phyloP scores from a whole-genome alignment of 441 rosid genomes.

The Populus hybrid region DNA sequence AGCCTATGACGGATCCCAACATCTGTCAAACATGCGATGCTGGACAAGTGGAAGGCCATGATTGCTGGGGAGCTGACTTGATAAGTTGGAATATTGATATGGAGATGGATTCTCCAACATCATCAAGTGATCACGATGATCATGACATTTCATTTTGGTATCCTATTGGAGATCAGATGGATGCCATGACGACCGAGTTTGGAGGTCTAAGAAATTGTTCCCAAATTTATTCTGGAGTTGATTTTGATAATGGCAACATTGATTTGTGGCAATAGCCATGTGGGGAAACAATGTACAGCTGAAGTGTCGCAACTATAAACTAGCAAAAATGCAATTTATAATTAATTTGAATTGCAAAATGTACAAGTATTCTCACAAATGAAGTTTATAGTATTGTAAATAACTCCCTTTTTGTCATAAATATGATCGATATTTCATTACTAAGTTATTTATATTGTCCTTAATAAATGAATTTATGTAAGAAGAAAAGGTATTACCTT shows the following conservation, averaged over 20 bases:
- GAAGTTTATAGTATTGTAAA: too few species aligned
- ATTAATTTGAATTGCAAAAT: too few species aligned
- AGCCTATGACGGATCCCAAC: not conserved
- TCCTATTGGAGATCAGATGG: not conserved
- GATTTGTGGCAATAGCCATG: not conserved
- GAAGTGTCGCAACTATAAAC: not conserved
- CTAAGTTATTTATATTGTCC: too few species aligned
- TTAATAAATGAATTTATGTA: too few species aligned
- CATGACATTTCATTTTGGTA: not conserved
- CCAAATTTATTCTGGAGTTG: not conserved
- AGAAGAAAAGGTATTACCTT: too few species aligned
- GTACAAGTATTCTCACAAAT: too few species aligned
- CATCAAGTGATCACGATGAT: not conserved
- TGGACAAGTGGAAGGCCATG: not conserved
- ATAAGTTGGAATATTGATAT: not conserved
- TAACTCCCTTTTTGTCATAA: too few species aligned
- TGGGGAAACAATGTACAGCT: not conserved
- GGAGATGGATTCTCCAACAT: not conserved
- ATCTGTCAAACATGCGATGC: not conserved
- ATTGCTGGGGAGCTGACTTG: not conserved
- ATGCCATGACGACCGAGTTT: not conserved
- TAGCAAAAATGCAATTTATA: not conserved
- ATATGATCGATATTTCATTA: too few species aligned
- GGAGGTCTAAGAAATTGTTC: not conserved
- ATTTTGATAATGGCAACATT: not conserved